These are phyloP conservation scores for Helminthosporium solani DNA, from an alignment of 2,329 filamentous ascomycete genomes.

Conservation along the genomic window DNA sequence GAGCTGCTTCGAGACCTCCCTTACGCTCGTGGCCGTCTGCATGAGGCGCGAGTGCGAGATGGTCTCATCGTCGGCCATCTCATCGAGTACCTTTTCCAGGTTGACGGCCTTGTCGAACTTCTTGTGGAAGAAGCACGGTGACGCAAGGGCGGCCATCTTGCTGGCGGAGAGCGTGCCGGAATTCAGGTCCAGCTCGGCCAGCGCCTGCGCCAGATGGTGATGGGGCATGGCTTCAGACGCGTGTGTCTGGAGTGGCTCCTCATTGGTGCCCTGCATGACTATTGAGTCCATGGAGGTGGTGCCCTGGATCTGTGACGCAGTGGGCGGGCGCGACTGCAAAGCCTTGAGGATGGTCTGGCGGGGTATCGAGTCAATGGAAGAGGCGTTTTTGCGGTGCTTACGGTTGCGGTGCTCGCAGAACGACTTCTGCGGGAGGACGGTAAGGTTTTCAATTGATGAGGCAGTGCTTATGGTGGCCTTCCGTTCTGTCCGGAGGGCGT, in stretches of 20 bases:
- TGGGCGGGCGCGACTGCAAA: conserved; percentile 62
- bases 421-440: conserved; percentile 34
- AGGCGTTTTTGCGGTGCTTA: conserved; percentile 44
- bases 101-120: conserved; percentile 95
- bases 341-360: conserved; percentile 83
- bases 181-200: conserved; percentile 53
- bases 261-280: conserved; percentile 49
- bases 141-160: conserved; percentile 70
- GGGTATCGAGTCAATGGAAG: conserved; percentile 66
- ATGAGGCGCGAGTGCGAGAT: conserved; percentile 92
- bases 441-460: conserved; percentile 40
- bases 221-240: conserved; percentile 33
- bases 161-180: conserved; percentile 45
- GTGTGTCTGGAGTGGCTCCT: conserved; percentile 30
- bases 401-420: conserved; percentile 41
- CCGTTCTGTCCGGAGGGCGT: conserved; percentile 21
- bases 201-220: conserved; percentile 63
- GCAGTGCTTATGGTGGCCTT: conserved; percentile 28
- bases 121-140: conserved; percentile 97
- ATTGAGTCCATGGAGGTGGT: conserved; percentile 64
- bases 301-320: conserved; percentile 60
- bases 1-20: conserved; percentile 93
- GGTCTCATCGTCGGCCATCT: conserved; percentile 83
- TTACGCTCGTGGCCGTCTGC: conserved; percentile 90
- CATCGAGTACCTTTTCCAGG: conserved; percentile 90